Evolutionary conservation across 2,329 filamentous ascomycete species (phyloP).

Genomic region (Beauveria scarabaeidicola): DNA sequence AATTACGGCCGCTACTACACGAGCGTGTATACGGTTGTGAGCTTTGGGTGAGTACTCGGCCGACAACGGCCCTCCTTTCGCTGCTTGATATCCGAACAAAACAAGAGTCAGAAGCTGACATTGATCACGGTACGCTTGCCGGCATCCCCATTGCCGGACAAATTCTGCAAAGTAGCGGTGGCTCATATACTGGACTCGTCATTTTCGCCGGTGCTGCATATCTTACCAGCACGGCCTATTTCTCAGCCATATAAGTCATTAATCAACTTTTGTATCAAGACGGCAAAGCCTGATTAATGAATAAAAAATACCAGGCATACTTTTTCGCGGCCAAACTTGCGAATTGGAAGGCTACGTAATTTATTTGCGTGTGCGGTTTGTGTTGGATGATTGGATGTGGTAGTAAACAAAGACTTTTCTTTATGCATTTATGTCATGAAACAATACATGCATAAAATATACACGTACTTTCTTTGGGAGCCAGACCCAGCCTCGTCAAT

Average conservation of each 20-base stretch:
- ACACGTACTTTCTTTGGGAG: no score
- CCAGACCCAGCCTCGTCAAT: no score
- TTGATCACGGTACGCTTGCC: slow-evolving; percentile 31
- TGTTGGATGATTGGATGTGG: no score
- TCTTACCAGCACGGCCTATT: slow-evolving; percentile 1
- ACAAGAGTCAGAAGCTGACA: not conserved
- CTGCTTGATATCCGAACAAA: not conserved
- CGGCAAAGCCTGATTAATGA: not conserved
- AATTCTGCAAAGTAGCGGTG: slow-evolving; percentile 44
- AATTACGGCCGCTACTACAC: slow-evolving; percentile 62
- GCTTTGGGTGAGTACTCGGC: slow-evolving; percentile 43
- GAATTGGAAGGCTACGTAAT: no score
- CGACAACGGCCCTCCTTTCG: not conserved
- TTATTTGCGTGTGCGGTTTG: no score
- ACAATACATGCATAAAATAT: no score
- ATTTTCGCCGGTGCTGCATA: slow-evolving; percentile 40
- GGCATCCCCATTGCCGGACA: slow-evolving; percentile 57
- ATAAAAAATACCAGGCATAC: not conserved
- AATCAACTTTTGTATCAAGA: not conserved
- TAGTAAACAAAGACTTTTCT: no score
- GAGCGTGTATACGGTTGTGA: slow-evolving; percentile 60
- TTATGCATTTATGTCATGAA: no score
- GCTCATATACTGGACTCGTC: slow-evolving; percentile 54
- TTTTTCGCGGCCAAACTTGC: no score
- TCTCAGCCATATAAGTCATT: not conserved